Base-by-base conservation (phyloP, 495 filamentous ascomycete species). In the Letharia lupina region DNA sequence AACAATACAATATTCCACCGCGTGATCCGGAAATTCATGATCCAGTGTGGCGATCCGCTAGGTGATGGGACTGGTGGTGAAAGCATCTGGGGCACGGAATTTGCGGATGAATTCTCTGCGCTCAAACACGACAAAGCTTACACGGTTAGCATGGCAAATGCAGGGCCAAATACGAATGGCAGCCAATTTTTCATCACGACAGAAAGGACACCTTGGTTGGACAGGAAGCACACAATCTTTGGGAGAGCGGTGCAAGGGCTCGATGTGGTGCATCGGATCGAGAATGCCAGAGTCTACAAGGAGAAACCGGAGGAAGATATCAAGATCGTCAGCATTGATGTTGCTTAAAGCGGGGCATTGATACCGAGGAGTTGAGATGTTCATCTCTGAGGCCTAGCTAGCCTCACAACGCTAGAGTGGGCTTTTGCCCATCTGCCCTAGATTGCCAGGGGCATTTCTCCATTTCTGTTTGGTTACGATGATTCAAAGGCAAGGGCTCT, bases 121-220 rank as follows among this genome's bases (percentile, higher is more conserved):
- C 77, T 98, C 69, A 91, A 88, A 72, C 94, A 98, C 70, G 95
- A 98, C 77, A 96, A 95, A 76, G 87, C 95, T 3, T 98, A 97
- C 73, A 98, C 93, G 4, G 80, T 98, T 42, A 91, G 88, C 67
- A 98, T 97, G 93, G 94, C 94, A 11, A 99, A 99, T 75, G 93
- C 94, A 0, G 94, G 94, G 0, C 89, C 91, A 0, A 94, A 85
- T 62, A 85, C 83, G 47, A 89, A 90, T 67, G 84, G 82, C 11
- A 91, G 87, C 67, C 94, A 99, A 76, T 99, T 99, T 76, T 99
- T 99, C 70, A 96, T 99, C 67, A 98, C 94, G 9, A 97, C 94
- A 3, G 94, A 98, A 75, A 94, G 94, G 78, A 91, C 94, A 16
- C 87, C 92, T 18, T 99, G 95, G 95, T 77, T 99, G 64, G 94